Evolutionary conservation across 176 grass and related monocot species (phyloP).

Genomic region (Carex cristatella): DNA sequence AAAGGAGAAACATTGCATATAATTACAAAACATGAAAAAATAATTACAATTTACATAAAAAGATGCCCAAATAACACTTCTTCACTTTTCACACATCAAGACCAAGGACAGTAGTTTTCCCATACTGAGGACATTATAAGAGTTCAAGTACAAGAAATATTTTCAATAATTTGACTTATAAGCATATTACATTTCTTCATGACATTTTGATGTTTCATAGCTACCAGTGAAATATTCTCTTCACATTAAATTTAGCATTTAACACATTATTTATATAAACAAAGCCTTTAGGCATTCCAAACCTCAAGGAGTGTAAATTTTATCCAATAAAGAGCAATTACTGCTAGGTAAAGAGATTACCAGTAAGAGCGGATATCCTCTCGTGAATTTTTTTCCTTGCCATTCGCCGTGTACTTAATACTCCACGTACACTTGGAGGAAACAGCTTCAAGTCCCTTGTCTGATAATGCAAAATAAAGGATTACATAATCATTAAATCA

Average conservation of each 20-base stretch:
- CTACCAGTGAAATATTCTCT: neutral
- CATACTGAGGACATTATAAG: neutral
- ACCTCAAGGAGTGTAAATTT: neutral
- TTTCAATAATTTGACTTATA: neutral
- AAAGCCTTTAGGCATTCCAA: neutral
- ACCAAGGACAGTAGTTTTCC: neutral
- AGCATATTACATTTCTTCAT: neutral
- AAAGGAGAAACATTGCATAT: neutral
- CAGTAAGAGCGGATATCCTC: conserved; percentile 52
- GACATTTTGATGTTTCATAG: neutral
- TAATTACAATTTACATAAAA: neutral
- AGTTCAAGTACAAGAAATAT: neutral
- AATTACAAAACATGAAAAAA: neutral
- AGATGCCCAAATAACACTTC: neutral
- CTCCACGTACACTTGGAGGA: conserved; percentile 39
- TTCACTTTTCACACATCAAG: neutral
- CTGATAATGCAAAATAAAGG: conserved; percentile 30
- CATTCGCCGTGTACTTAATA: conserved; percentile 45
- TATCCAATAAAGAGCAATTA: conserved; percentile 24
- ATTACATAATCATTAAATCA: conserved; percentile 1
- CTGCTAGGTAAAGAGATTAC: conserved; percentile 42
- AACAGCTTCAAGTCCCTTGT: conserved; percentile 74
- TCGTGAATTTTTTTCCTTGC: conserved; percentile 84
- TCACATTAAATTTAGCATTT: neutral
- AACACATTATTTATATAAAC: neutral